These are phyloP conservation scores for Acephala macrosclerotiorum DNA, from an alignment of 2,329 filamentous ascomycete species.

Conservation along the genomic window DNA sequence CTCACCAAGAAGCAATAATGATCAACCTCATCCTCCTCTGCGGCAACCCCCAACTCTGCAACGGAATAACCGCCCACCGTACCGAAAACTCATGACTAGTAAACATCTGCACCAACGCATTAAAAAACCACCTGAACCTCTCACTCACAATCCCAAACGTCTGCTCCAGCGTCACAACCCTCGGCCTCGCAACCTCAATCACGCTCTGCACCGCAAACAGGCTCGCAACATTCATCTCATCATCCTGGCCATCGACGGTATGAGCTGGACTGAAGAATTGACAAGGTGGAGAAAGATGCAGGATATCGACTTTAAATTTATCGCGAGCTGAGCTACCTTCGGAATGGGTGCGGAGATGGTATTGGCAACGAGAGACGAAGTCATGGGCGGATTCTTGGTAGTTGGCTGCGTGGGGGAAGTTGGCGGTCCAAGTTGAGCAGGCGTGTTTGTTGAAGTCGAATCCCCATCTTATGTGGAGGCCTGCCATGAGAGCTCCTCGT, in stretches of 20 bases:
- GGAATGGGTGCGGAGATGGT: constrained; percentile 17
- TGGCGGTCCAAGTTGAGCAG: constrained; percentile 36
- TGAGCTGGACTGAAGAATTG: constrained; percentile 79
- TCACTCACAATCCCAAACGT: constrained; percentile 71
- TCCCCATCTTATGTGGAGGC: constrained; percentile 65
- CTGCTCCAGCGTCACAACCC: constrained; percentile 81
- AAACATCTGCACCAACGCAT: constrained; percentile 67
- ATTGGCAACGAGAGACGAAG: constrained; percentile 50
- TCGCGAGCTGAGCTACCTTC: not conserved
- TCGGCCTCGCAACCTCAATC: constrained; percentile 64
- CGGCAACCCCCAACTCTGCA: constrained; percentile 54
- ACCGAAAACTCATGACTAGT: constrained; percentile 72
- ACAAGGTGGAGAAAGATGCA: constrained; percentile 81
- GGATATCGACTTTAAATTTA: constrained; percentile 64
- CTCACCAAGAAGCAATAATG: constrained; percentile 58
- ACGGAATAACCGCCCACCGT: constrained; percentile 67
- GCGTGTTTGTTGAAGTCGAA: constrained; percentile 62
- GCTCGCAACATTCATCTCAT: constrained; percentile 72
- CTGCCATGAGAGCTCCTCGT: constrained; percentile 64
- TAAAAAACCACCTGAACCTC: constrained; percentile 62
- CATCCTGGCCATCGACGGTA: constrained; percentile 62
- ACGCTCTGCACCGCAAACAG: constrained; percentile 62
- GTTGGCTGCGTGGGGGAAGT: constrained; percentile 49
- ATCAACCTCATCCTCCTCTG: constrained; percentile 52
- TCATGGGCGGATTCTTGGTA: constrained; percentile 55